Evolutionary conservation across 805 yeast genomes (phyloP).

Genomic region (Candida methanosorbosa): DNA sequence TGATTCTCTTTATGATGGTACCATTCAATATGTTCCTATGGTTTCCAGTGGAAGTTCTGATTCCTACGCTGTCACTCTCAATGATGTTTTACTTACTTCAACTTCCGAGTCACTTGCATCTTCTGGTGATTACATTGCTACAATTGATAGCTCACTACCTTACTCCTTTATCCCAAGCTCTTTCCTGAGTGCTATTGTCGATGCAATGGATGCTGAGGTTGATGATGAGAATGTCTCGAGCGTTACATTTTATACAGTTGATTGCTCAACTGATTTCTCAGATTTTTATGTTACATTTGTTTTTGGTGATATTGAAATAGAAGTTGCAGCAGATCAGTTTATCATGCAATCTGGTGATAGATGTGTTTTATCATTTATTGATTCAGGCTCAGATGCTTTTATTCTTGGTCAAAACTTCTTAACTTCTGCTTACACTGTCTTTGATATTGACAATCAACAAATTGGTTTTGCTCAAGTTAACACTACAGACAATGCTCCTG

Average conservation of each 20-base stretch:
- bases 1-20: slow-evolving; percentile 16
- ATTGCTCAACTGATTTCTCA: slow-evolving; percentile 11
- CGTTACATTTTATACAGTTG: slow-evolving; percentile 14
- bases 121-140: slow-evolving; percentile 18
- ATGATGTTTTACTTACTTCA: slow-evolving; percentile 6
- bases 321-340: slow-evolving; percentile 13
- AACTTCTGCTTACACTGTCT: slow-evolving; percentile 56
- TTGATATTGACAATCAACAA: slow-evolving; percentile 48
- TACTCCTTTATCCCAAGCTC: slow-evolving; percentile 36
- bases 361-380: slow-evolving; percentile 13
- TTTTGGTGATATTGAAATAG: slow-evolving; percentile 12
- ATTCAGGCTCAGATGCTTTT: slow-evolving; percentile 10
- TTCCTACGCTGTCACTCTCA: slow-evolving; percentile 6
- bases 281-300: slow-evolving; percentile 7
- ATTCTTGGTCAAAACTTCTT: slow-evolving; percentile 62
- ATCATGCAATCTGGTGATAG: slow-evolving; percentile 5
- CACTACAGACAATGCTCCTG: slow-evolving; percentile 8
- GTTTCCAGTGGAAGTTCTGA: slow-evolving; percentile 1
- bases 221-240: too few species aligned
- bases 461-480: slow-evolving; percentile 48
- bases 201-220: slow-evolving; percentile 8
- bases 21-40: slow-evolving; percentile 10
- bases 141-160: slow-evolving; percentile 51
- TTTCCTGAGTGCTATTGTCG: slow-evolving; percentile 9
- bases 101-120: too few species aligned